Evolutionary conservation across 2,329 filamentous ascomycete genomes (phyloP), one percentile per base, ranked within the genome.

Genomic region (Cladosporium sp.): DNA sequence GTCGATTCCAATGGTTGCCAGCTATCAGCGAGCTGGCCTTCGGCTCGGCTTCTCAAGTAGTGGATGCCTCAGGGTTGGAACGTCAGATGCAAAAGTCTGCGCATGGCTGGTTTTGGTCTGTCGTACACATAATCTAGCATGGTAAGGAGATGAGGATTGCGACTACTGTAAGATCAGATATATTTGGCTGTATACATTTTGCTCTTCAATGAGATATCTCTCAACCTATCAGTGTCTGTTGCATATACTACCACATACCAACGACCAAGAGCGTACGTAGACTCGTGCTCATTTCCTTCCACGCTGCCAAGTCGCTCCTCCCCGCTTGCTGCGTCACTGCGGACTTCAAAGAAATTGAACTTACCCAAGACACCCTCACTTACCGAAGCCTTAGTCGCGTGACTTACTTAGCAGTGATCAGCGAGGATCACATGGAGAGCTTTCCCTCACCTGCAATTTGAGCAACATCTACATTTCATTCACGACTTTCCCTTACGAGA

Each of bases 391-490:
- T 35, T 37, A 63, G 61, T 63, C 61, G 61, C 61, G 55, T 65
- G 55, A 65, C 57, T 65, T 65, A 33, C 28, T 33, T 3, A 37
- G 62, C 56, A 49, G 46, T 59, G 44, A 33, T 29, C 33, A 31
- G 40, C 49, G 56, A 46, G 64, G 62, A 52, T 65, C 68, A 70
- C 63, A 76, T 75, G 74, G 74, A 76, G 72, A 75, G 73, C 71
- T 76, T 76, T 68, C 74, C 74, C 40, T 75, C 73, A 62, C 74
- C 74, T 68, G 63, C 67, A 57, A 28, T 52, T 67, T 73, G 69
- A 72, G 65, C 59, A 61, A 50, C 23, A 50, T n/a, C 18, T 33
- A 35, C 26, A n/a, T 28, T 37, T 35, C 44, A 18, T 18, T 31
- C 40, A 56, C 52, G 7, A 12, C 56, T 10, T 6, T 18, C 37